A percentile compares a stretch with the other conserved stretches of the same genome.
These are phyloP conservation scores for Aspergillus haitiensis DNA, from an alignment of 495 filamentous ascomycete species.

Conservation along the genomic window DNA sequence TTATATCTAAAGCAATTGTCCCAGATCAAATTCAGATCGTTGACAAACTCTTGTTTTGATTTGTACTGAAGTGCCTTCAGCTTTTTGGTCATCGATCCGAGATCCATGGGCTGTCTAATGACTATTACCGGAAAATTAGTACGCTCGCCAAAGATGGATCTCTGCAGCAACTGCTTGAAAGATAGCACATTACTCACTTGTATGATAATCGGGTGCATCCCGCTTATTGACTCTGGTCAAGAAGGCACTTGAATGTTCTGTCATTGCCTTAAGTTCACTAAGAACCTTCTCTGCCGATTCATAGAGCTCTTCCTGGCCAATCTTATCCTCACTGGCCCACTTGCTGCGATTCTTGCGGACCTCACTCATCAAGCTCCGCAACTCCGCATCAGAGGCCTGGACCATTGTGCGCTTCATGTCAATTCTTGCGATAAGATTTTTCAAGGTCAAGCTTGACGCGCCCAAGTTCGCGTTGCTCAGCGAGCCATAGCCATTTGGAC, in stretches of 20 bases:
- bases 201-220: conserved; percentile 94
- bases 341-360: conserved; percentile 97
- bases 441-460: conserved; percentile 93
- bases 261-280: conserved; percentile 92
- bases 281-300: conserved; percentile 95
- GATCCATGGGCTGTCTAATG: conserved; percentile 97
- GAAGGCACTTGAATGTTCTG: conserved; percentile 93
- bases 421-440: conserved; percentile 93
- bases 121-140: conserved; percentile 52
- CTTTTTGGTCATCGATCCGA: conserved; percentile 98
- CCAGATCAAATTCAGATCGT: conserved; percentile 94
- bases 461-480: conserved; percentile 92
- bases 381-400: conserved; percentile 84
- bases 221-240: conserved; percentile 91
- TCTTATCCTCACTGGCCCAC: conserved; percentile 96
- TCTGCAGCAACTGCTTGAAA: conserved; percentile 6
- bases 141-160: neutral
- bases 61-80: conserved; percentile 83
- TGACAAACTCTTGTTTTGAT: conserved; percentile 92
- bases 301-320: conserved; percentile 97
- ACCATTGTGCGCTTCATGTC: conserved; percentile 88
- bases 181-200: conserved; percentile 54
- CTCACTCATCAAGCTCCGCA: conserved; percentile 90
- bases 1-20: conserved; percentile 95
- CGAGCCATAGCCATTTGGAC: conserved; percentile 68